Evolutionary conservation across 768 basidiomycete genomes (phyloP).

Genomic region (Cyclocybe cylindracea): DNA sequence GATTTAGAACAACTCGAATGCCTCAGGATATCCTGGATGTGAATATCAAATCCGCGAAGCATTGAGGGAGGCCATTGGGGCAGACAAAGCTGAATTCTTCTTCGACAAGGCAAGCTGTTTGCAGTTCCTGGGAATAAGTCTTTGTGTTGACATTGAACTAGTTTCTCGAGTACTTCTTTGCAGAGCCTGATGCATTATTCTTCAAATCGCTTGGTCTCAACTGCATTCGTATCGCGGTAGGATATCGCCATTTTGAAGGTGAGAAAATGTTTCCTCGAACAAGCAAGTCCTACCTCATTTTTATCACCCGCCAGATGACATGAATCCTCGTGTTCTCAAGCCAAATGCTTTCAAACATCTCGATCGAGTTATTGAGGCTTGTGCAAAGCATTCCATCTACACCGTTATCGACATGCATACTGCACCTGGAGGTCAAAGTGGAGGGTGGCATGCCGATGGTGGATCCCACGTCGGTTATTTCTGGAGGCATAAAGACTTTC

Average conservation of each 20-base stretch:
- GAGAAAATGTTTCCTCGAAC: not conserved
- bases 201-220: constrained; percentile 80
- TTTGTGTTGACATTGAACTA: constrained; percentile 20
- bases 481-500: constrained; percentile 84
- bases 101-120: constrained; percentile 66
- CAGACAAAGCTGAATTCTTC: constrained; percentile 71
- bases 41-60: constrained; percentile 77
- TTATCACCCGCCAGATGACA: constrained; percentile 47
- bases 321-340: constrained; percentile 81
- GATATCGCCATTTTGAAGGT: constrained; percentile 74
- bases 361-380: constrained; percentile 72
- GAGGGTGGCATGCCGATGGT: constrained; percentile 80
- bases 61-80: constrained; percentile 62
- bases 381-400: constrained; percentile 73
- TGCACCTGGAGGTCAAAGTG: constrained; percentile 72
- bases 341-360: constrained; percentile 79
- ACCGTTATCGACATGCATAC: constrained; percentile 83
- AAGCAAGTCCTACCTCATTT: not conserved
- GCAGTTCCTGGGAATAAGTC: no score
- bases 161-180: constrained; percentile 85
- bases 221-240: constrained; percentile 74
- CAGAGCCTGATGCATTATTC: constrained; percentile 69
- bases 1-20: not conserved
- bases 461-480: constrained; percentile 68
- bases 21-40: constrained; percentile 74